phyloP scores from a whole-genome alignment of 495 filamentous ascomycete genomes.

The Talaromyces thailandensis region DNA sequence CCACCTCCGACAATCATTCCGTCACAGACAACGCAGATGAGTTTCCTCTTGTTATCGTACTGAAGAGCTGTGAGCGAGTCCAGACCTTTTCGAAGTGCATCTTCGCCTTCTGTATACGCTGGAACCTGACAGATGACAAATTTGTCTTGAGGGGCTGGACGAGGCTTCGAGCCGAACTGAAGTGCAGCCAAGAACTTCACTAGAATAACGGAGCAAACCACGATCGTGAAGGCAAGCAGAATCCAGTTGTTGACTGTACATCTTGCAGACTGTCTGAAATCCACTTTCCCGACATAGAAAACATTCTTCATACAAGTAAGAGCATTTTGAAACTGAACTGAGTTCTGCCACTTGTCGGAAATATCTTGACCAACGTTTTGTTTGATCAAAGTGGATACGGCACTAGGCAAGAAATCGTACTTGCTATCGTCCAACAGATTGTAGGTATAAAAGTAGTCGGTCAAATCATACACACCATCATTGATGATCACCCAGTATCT shows the following conservation, averaged over 20 bases:
- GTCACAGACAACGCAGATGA: slow-evolving; percentile 89
- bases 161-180: slow-evolving; percentile 86
- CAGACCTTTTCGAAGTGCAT: slow-evolving; percentile 80
- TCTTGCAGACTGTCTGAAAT: slow-evolving; percentile 67
- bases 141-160: slow-evolving; percentile 87
- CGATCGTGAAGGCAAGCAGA: slow-evolving; percentile 73
- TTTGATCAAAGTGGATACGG: slow-evolving; percentile 56
- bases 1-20: slow-evolving; percentile 95
- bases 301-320: slow-evolving; percentile 72
- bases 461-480: slow-evolving; percentile 74
- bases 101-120: slow-evolving; percentile 96
- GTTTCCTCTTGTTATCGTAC: slow-evolving; percentile 95
- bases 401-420: slow-evolving; percentile 61
- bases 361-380: slow-evolving; percentile 73
- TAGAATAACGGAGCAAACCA: slow-evolving; percentile 70
- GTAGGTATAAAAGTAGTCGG: slow-evolving; percentile 78
- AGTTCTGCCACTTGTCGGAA: slow-evolving; percentile 51
- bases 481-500: slow-evolving; percentile 76
- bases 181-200: slow-evolving; percentile 91
- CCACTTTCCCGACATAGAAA: slow-evolving; percentile 74
- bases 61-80: slow-evolving; percentile 90
- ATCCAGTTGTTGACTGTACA: slow-evolving; percentile 93
- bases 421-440: slow-evolving; percentile 26
- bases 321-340: slow-evolving; percentile 42
- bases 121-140: slow-evolving; percentile 98